Conservation (phyloP, 2,329 filamentous ascomycete genomes). For the Karstenula rhodostoma region DNA sequence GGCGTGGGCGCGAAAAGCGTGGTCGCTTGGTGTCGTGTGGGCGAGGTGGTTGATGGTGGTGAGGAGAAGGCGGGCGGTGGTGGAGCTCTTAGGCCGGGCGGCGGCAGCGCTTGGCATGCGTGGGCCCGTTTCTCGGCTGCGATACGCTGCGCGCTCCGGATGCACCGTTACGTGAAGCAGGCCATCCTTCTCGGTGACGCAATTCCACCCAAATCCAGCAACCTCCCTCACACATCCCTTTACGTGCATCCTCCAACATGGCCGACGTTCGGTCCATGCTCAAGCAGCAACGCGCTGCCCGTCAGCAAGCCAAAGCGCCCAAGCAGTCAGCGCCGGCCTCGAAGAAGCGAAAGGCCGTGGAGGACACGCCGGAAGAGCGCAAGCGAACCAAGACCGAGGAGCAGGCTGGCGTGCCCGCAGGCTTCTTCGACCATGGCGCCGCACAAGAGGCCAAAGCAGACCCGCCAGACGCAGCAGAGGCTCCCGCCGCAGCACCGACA, state of each 20-base stretch:
- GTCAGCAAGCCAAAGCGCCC: conserved; percentile 43
- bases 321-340: conserved; percentile 40
- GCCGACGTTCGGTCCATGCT: conserved; percentile 50
- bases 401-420: conserved; percentile 41
- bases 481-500: neutral
- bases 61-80: conserved; percentile 37
- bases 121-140: conserved; percentile 3
- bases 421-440: conserved; percentile 45
- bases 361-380: conserved; percentile 39
- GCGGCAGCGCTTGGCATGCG: conserved; percentile 18
- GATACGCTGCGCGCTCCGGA: neutral
- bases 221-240: neutral
- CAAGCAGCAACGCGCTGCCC: conserved; percentile 49
- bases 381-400: conserved; percentile 46
- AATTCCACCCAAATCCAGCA: neutral
- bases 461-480: neutral
- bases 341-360: conserved; percentile 47
- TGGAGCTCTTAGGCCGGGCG: conserved; percentile 25
- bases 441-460: conserved; percentile 12
- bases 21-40: conserved; percentile 40
- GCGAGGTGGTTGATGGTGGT: conserved; percentile 28
- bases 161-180: neutral
- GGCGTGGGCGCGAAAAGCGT: conserved; percentile 24
- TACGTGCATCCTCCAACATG: conserved; percentile 28
- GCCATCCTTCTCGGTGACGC: neutral